Percentiles rank a stretch among this genome's conserved stretches.
These are phyloP conservation scores for Cardamine occulta DNA, from an alignment of 345 rosid species.

Conservation along the genomic window DNA sequence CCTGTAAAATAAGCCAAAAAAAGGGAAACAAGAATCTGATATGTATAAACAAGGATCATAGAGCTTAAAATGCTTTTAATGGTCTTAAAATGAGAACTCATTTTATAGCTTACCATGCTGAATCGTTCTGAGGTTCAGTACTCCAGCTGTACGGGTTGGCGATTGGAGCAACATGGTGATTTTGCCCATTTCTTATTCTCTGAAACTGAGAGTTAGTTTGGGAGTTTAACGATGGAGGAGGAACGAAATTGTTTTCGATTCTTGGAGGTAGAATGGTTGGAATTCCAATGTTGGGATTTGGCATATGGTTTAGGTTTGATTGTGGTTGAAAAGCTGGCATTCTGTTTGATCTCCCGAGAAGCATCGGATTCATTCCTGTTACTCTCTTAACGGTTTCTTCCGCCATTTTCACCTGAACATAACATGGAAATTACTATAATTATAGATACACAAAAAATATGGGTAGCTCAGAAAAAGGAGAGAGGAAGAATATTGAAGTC, in stretches of 20 bases:
- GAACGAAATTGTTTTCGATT: conserved; percentile 28
- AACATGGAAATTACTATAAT: background rate
- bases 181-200: conserved; percentile 32
- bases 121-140: conserved; percentile 32
- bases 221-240: conserved; percentile 35
- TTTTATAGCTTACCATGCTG: conserved; percentile 35
- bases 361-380: conserved; percentile 80
- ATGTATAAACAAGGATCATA: conserved; percentile 8
- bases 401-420: conserved; percentile 89
- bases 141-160: conserved; percentile 33
- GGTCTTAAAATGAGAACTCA: background rate
- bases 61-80: background rate
- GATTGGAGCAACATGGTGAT: conserved; percentile 30
- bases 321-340: conserved; percentile 39
- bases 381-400: conserved; percentile 93
- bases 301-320: conserved; percentile 37
- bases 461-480: conserved; percentile 1
- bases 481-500: background rate
- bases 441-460: background rate
- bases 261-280: conserved; percentile 31
- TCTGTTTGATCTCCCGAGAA: conserved; percentile 57
- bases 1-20: conserved; percentile 36
- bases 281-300: conserved; percentile 26
- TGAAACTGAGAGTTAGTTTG: conserved; percentile 27
- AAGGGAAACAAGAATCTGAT: conserved; percentile 11